Percentiles rank a stretch among this genome's conserved stretches.
phyloP scores from a whole-genome alignment of 2,329 filamentous ascomycete genomes.

The Claviceps paspali region DNA sequence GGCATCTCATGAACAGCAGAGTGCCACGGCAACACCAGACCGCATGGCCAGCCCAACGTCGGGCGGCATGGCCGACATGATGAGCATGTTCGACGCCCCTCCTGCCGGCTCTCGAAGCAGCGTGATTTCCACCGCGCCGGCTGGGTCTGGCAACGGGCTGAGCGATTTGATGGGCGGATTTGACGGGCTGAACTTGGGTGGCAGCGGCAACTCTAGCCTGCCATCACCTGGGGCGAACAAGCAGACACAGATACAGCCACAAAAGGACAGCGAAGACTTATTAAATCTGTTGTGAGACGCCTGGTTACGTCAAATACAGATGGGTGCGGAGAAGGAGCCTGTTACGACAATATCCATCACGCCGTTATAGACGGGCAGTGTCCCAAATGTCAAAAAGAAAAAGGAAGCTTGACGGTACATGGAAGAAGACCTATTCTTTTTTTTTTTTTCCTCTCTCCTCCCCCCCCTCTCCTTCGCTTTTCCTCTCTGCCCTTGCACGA shows the following conservation, averaged over 20 bases:
- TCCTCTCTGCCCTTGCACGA: too few species aligned
- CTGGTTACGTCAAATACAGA: neutral
- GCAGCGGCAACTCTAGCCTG: slow-evolving; percentile 36
- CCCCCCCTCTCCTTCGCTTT: too few species aligned
- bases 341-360: neutral
- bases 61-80: slow-evolving; percentile 46
- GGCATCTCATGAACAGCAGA: slow-evolving; percentile 56
- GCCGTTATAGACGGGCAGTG: slow-evolving; percentile 1
- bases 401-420: neutral
- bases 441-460: too few species aligned
- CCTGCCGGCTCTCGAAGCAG: slow-evolving; percentile 29
- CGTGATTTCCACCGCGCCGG: slow-evolving; percentile 22
- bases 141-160: slow-evolving; percentile 41
- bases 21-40: slow-evolving; percentile 47
- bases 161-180: slow-evolving; percentile 88
- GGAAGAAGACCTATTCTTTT: neutral
- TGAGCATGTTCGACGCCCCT: slow-evolving; percentile 55
- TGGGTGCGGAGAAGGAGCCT: neutral
- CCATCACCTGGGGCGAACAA: slow-evolving; percentile 51
- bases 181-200: slow-evolving; percentile 56
- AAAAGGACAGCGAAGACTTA: slow-evolving; percentile 49
- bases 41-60: slow-evolving; percentile 48
- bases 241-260: slow-evolving; percentile 23
- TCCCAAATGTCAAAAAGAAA: neutral
- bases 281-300: slow-evolving; percentile 25